Conservation (phyloP, 805 yeast genomes). For the Saccharomycopsis schoenii region DNA sequence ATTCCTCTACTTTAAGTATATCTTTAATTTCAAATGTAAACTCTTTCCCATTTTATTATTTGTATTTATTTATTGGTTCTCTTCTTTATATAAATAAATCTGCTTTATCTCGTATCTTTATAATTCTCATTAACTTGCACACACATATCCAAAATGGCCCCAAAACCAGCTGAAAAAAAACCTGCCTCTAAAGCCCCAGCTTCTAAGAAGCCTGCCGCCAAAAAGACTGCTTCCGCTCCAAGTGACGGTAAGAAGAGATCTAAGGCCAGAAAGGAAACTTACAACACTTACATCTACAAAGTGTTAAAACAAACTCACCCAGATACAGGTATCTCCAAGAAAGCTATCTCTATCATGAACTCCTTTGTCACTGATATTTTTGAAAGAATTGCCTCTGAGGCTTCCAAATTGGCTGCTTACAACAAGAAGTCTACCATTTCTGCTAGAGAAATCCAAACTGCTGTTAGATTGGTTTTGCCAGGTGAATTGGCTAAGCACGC, state of each 20-base stretch:
- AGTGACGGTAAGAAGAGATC: conserved; percentile 62
- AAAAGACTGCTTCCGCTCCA: conserved; percentile 69
- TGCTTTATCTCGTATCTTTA: too few relatives aligned
- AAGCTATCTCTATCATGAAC: conserved; percentile 98
- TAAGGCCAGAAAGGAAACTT: conserved; percentile 95
- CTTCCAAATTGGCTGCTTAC: conserved; percentile 97
- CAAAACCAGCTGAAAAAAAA: conserved; percentile 40
- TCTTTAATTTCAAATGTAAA: too few relatives aligned
- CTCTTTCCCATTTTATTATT: too few relatives aligned
- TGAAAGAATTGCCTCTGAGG: conserved; percentile 96
- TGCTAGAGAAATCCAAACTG: conserved; percentile 97
- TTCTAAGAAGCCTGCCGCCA: conserved; percentile 89
- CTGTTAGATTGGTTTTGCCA: conserved; percentile 94
- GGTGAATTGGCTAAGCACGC: conserved; percentile 99
- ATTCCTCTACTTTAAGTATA: too few relatives aligned
- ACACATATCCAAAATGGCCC: too few relatives aligned
- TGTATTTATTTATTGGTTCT: too few relatives aligned
- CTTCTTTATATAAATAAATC: too few relatives aligned
- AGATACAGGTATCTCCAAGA: conserved; percentile 98
- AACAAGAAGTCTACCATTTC: conserved; percentile 97
- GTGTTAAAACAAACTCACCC: conserved; percentile 98
- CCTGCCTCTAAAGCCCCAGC: conserved; percentile 96
- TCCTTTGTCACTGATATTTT: conserved; percentile 96
- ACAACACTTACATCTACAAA: conserved; percentile 96
- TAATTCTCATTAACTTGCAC: too few relatives aligned